Percentiles rank a stretch among this genome's conserved stretches.
Conservation (phyloP, 1,284 basidiomycete genomes). For the Nidula niveotomentosa region DNA sequence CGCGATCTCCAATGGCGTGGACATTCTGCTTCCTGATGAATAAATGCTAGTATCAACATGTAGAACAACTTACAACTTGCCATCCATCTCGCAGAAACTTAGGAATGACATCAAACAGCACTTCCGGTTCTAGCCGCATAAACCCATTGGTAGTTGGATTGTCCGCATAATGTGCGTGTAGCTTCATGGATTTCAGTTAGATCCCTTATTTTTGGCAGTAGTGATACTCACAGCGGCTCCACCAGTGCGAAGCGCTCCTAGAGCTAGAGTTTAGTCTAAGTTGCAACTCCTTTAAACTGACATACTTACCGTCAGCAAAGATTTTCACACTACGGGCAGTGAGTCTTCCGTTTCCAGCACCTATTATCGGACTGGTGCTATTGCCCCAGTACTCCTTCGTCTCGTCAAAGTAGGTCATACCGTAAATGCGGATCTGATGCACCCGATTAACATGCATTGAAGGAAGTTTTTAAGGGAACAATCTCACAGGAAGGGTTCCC, state of each 20-base stretch:
- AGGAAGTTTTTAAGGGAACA: background rate
- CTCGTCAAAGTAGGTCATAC: conserved; percentile 63
- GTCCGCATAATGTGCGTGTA: conserved; percentile 81
- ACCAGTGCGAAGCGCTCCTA: conserved; percentile 85
- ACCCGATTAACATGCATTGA: background rate
- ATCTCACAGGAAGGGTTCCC: conserved; percentile 62
- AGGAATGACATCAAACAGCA: conserved; percentile 64
- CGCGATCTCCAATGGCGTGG: conserved; percentile 91
- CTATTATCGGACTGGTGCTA: conserved; percentile 56
- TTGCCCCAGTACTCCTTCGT: conserved; percentile 67
- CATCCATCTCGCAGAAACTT: conserved; percentile 75
- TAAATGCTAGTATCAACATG: background rate
- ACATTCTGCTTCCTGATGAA: conserved; percentile 57
- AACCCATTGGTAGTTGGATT: conserved; percentile 76
- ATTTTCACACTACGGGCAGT: conserved; percentile 83
- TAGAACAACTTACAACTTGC: conserved; percentile 67
- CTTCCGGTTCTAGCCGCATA: conserved; percentile 68
- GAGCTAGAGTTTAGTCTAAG: background rate
- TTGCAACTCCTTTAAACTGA: conserved; percentile 3
- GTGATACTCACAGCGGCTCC: conserved; percentile 74
- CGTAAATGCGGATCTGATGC: conserved; percentile 68
- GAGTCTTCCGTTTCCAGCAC: conserved; percentile 66
- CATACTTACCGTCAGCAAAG: conserved; percentile 39
- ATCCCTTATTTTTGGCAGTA: background rate
- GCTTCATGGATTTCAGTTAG: conserved; percentile 30